phyloP scores from a whole-genome alignment of 2,329 filamentous ascomycete species.

The Phoma sp. region DNA sequence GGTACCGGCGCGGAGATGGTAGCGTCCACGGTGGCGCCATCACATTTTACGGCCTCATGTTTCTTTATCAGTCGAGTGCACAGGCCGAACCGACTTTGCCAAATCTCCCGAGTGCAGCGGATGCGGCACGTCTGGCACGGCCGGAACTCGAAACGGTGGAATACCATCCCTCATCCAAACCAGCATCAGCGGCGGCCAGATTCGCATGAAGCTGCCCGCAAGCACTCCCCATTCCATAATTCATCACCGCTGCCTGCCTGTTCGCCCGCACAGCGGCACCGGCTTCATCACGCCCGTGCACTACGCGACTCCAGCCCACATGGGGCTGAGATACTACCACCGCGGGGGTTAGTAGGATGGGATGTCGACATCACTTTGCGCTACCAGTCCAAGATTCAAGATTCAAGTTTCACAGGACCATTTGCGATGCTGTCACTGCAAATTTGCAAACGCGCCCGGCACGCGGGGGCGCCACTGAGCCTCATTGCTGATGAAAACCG shows the following conservation, averaged over 20 bases:
- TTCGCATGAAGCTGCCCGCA: slow-evolving; percentile 10
- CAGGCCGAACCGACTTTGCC: slow-evolving; percentile 10
- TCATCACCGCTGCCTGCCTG: slow-evolving; percentile 13
- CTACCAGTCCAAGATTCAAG: slow-evolving; percentile 4
- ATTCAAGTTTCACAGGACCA: too few species aligned
- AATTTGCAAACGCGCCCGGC: background rate
- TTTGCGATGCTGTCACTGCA: slow-evolving; percentile 1
- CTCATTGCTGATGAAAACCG: slow-evolving; percentile 7
- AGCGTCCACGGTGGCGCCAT: slow-evolving; percentile 7
- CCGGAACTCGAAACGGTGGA: slow-evolving; percentile 37
- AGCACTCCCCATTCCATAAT: slow-evolving; percentile 16
- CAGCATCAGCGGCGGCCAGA: slow-evolving; percentile 1
- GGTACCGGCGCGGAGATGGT: slow-evolving; percentile 19
- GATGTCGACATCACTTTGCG: slow-evolving; percentile 7
- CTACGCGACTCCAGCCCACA: slow-evolving; percentile 13
- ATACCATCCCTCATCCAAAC: slow-evolving; percentile 19
- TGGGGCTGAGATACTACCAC: slow-evolving; percentile 17
- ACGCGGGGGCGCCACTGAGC: slow-evolving; percentile 4
- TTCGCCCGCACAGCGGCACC: slow-evolving; percentile 18
- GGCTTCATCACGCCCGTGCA: slow-evolving; percentile 12
- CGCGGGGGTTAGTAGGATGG: slow-evolving; percentile 5
- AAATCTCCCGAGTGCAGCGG: slow-evolving; percentile 29
- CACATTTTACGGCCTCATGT: slow-evolving; percentile 18
- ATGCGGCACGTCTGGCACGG: slow-evolving; percentile 31
- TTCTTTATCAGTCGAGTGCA: slow-evolving; percentile 25